Evolutionary conservation across 108 stramenopile species (phyloP), one percentile per base, ranked within the genome.

Genomic region (Epithemia pelagica): DNA sequence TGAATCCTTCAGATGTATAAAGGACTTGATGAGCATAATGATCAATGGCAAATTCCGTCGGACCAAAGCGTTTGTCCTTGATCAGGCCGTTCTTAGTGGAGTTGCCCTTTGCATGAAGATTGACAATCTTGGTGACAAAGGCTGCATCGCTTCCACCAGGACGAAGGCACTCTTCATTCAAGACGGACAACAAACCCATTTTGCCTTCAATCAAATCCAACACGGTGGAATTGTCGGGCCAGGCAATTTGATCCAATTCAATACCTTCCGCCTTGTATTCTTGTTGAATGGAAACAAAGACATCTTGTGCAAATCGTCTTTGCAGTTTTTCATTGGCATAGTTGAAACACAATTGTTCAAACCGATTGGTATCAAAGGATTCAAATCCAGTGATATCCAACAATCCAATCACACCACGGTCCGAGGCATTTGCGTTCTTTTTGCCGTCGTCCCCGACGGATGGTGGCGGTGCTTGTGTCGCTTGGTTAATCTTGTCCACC

Each of bases 361-460:
- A 96, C 56, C 88, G 66, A 61, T 97, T 97, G 37, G 87, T 68
- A 64, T 84, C 73, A 69, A 96, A 96, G 22, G 92, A 93, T 74
- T 99, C 99, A 67, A 98, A 99, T 23, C 97, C 99, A 76, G 97
- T 98, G 68, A 99, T 98, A 75, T 99, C 99, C 30, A 99, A 79
- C 18, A 99, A 75, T 67, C 96, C 99, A 72, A 99, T 96, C 56
- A 82, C 71, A 58, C 83, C 88, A 60, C 70, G 80, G 30, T 79
- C 71, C 62, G 77, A 67, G 52, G 67, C 60, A 2, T 53, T 78
- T 85, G 58, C 71, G 78, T 15, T 75, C 74, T 7, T 54, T 22
- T 33, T 62, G 65, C 23, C 58, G 52, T 21, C 23, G 29, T 22
- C 32, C 46, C 2, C 25, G 52, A 64, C 80, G 76, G 69, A 74